Evolutionary conservation across 1,284 basidiomycete species (phyloP).

Genomic region (Meira miltonrushii): DNA sequence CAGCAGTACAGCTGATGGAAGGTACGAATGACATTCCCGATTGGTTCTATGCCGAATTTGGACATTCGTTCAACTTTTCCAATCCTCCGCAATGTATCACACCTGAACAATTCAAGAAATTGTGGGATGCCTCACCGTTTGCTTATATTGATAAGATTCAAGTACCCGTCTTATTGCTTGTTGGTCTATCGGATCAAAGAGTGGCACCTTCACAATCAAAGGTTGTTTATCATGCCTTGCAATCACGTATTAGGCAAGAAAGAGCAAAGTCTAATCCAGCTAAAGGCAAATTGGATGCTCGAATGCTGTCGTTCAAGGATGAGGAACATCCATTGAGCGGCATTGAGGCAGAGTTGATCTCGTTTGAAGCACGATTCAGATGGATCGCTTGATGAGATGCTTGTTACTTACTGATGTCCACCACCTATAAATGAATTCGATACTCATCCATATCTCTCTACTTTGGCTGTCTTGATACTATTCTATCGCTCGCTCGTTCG

Average conservation of each 20-base stretch:
- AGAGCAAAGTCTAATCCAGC: neutral
- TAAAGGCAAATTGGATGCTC: neutral
- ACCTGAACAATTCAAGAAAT: conserved; percentile 54
- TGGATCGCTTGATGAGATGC: conserved; percentile 4
- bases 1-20: conserved; percentile 58
- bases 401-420: no score
- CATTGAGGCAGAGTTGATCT: conserved; percentile 14
- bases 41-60: conserved; percentile 65
- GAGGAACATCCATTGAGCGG: conserved; percentile 22
- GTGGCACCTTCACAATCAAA: conserved; percentile 65
- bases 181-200: conserved; percentile 63
- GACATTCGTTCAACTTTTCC: conserved; percentile 53
- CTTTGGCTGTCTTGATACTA: no score
- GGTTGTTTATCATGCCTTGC: conserved; percentile 31
- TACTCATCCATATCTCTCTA: no score
- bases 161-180: conserved; percentile 60
- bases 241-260: neutral
- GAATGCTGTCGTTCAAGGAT: conserved; percentile 15
- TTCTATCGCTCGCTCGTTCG: no score
- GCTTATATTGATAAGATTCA: conserved; percentile 59
- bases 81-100: conserved; percentile 54
- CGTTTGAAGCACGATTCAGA: conserved; percentile 9
- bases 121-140: conserved; percentile 62
- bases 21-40: conserved; percentile 66
- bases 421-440: no score